These are phyloP conservation scores for Oxyria digyna DNA, from an alignment of 148 eudicot species.

Conservation along the genomic window DNA sequence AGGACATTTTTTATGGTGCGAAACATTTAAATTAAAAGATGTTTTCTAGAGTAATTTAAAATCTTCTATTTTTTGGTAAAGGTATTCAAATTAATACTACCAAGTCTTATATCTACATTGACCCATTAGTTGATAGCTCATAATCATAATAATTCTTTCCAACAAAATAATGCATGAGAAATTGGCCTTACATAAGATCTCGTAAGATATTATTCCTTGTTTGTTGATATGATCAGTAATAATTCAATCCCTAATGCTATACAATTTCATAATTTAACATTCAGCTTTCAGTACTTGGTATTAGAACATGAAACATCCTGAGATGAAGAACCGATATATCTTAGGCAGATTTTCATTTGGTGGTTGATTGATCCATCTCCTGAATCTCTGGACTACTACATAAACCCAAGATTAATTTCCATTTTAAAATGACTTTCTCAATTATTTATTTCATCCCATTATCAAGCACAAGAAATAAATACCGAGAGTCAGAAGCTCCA, in stretches of 20 bases:
- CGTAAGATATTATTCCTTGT: constrained; percentile 1
- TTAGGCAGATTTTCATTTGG: background rate
- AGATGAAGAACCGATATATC: background rate
- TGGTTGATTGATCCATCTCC: background rate
- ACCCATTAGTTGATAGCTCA: background rate
- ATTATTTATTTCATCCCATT: no score
- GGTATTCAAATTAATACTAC: no score
- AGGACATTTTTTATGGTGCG: no score
- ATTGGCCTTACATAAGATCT: background rate
- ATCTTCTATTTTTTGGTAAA: no score
- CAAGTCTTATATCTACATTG: no score
- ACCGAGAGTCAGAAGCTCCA: no score
- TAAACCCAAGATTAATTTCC: background rate
- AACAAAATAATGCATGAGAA: background rate
- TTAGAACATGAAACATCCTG: background rate
- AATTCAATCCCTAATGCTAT: background rate
- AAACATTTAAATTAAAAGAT: no score
- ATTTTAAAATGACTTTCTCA: no score
- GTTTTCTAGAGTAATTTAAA: no score
- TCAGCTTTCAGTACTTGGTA: background rate
- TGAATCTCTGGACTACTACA: background rate
- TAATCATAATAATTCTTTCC: background rate
- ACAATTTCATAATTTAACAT: background rate
- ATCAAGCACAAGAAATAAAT: no score
- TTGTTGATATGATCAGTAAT: constrained; percentile 3